Evolutionary conservation across 2,329 filamentous ascomycete genomes (phyloP).

Genomic region (Stagonosporopsis cucurbitacearum): DNA sequence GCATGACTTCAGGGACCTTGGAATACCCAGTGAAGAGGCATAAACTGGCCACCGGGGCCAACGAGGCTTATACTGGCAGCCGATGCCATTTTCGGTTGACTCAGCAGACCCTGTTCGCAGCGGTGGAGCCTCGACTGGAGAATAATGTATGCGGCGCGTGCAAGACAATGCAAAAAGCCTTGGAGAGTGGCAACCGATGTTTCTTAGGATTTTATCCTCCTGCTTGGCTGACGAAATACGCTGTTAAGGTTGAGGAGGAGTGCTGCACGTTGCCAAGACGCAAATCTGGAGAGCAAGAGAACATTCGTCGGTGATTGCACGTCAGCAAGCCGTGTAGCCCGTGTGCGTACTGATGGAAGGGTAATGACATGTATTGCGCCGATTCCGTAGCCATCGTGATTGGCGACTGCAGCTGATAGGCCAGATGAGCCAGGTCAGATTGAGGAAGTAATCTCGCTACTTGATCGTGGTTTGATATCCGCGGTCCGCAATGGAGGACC

Average conservation of each 20-base stretch:
- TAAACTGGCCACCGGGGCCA: conserved; percentile 12
- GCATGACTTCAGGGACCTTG: conserved; percentile 22
- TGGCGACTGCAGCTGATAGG: not conserved
- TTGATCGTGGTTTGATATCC: not conserved
- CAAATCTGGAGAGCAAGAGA: not conserved
- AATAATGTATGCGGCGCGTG: not conserved
- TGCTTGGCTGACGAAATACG: conserved; percentile 8
- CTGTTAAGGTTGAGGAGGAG: not conserved
- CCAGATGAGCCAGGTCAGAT: not conserved
- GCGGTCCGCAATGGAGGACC: not conserved
- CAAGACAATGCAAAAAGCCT: conserved; percentile 6
- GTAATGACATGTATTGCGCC: not conserved
- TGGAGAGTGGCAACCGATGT: conserved; percentile 2
- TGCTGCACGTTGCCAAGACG: not conserved
- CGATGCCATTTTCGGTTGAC: not conserved
- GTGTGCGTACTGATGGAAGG: not conserved
- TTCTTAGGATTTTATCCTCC: not conserved
- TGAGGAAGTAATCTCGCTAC: conserved; percentile 4
- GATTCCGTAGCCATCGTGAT: not conserved
- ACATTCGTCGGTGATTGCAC: not conserved
- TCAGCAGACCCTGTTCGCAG: not conserved
- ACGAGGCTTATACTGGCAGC: not conserved
- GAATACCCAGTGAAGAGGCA: conserved; percentile 18
- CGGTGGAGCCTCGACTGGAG: not conserved
- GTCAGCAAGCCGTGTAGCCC: not conserved